phyloP scores from a whole-genome alignment of 192 early-diverging fungal genomes.

The Coemansia asiatica region DNA sequence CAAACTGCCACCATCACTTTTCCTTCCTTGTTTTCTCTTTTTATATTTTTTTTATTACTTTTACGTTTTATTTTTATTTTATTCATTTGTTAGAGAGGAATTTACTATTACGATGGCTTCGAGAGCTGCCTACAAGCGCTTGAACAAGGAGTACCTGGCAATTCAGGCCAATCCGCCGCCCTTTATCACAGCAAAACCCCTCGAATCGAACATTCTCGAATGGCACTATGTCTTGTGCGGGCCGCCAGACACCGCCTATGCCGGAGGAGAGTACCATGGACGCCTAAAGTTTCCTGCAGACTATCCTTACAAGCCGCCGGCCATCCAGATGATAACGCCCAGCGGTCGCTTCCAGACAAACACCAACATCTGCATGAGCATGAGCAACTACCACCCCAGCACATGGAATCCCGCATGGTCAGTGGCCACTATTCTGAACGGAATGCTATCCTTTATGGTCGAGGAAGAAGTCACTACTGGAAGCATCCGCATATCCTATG shows the following conservation, averaged over 20 bases:
- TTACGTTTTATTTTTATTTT: background rate
- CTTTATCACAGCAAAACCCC: slow-evolving; percentile 86
- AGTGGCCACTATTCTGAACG: slow-evolving; percentile 94
- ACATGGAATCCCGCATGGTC: slow-evolving; percentile 98
- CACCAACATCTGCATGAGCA: slow-evolving; percentile 89
- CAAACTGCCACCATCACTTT: background rate
- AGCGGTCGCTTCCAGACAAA: slow-evolving; percentile 91
- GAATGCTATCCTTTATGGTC: slow-evolving; percentile 95
- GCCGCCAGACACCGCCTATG: slow-evolving; percentile 92
- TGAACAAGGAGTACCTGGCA: slow-evolving; percentile 78
- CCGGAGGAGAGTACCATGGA: slow-evolving; percentile 91
- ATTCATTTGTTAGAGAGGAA: background rate
- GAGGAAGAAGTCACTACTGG: slow-evolving; percentile 94
- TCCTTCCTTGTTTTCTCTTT: background rate
- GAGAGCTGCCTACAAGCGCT: slow-evolving; percentile 71
- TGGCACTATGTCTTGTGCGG: slow-evolving; percentile 98
- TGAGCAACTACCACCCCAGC: slow-evolving; percentile 93
- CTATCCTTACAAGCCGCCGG: slow-evolving; percentile 93
- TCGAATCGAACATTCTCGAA: slow-evolving; percentile 94
- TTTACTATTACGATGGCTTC: slow-evolving; percentile 67
- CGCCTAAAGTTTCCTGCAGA: slow-evolving; percentile 87
- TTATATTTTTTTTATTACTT: slow-evolving; percentile 11
- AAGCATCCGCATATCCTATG: slow-evolving; percentile 75
- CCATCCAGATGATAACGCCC: slow-evolving; percentile 80
- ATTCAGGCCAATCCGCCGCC: slow-evolving; percentile 81